Evolutionary conservation across 441 rosid genomes (phyloP).

Genomic region (Erysimum pusillum): DNA sequence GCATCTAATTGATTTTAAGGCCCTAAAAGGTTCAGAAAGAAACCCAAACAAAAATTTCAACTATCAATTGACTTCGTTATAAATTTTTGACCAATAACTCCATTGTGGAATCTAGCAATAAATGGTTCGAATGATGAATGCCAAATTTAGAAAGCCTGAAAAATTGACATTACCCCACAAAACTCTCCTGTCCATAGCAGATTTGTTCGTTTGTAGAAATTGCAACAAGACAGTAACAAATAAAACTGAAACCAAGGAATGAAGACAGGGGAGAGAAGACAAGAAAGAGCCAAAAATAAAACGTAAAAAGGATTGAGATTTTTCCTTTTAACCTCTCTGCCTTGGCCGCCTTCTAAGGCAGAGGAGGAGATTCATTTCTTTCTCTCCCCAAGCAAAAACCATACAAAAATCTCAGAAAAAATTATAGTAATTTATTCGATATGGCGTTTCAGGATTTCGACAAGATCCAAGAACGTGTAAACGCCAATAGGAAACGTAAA

Average conservation of each 20-base stretch:
- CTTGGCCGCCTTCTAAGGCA: slow-evolving; percentile 73
- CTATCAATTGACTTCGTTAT: neutral
- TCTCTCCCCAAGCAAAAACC: slow-evolving; percentile 49
- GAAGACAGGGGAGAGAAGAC: slow-evolving; percentile 16
- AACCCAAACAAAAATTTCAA: neutral
- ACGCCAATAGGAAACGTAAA: slow-evolving; percentile 62
- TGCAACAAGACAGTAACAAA: slow-evolving; percentile 32
- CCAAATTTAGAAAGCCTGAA: slow-evolving; percentile 23
- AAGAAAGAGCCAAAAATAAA: slow-evolving; percentile 30
- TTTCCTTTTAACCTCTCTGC: slow-evolving; percentile 69
- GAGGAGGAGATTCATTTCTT: slow-evolving; percentile 48
- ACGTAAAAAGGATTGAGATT: neutral
- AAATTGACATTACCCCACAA: slow-evolving; percentile 52
- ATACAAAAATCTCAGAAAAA: slow-evolving; percentile 2
- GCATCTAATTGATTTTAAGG: neutral
- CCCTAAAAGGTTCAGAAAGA: neutral
- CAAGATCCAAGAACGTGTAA: slow-evolving; percentile 69
- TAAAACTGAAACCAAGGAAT: slow-evolving; percentile 38
- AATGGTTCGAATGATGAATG: neutral
- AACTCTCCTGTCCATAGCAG: slow-evolving; percentile 69
- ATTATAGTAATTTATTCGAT: neutral
- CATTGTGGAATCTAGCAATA: neutral
- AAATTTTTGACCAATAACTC: slow-evolving; percentile 17
- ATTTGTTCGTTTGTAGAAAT: slow-evolving; percentile 31
- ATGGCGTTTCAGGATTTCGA: slow-evolving; percentile 93